These are phyloP conservation scores for Aspergillus aculeatinus DNA, from an alignment of 2,329 filamentous ascomycete genomes.

Conservation along the genomic window DNA sequence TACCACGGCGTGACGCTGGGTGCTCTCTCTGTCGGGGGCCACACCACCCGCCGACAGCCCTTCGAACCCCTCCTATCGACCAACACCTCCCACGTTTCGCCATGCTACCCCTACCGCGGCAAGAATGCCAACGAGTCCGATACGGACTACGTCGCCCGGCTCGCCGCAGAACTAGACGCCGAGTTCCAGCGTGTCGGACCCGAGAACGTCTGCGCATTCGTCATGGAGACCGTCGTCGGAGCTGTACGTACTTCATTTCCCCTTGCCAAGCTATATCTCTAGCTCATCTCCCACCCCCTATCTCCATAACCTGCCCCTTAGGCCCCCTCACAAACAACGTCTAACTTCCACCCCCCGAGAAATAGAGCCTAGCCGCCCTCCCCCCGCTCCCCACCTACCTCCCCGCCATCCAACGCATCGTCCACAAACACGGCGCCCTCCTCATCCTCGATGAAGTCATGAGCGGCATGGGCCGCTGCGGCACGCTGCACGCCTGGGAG, in stretches of 20 bases:
- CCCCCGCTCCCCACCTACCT: slow-evolving; percentile 68
- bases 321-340: not conserved
- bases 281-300: too few species aligned
- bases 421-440: slow-evolving; percentile 68
- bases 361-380: slow-evolving; percentile 66
- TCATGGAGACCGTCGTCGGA: slow-evolving; percentile 71
- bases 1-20: slow-evolving; percentile 73
- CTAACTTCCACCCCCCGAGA: not conserved
- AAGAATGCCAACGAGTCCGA: slow-evolving; percentile 54
- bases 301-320: too few species aligned
- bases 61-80: slow-evolving; percentile 61
- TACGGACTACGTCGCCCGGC: slow-evolving; percentile 58
- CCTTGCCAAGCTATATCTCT: too few species aligned
- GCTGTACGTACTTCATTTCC: slow-evolving; percentile 52
- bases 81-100: slow-evolving; percentile 61
- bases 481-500: slow-evolving; percentile 60
- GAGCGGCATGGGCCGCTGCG: slow-evolving; percentile 62
- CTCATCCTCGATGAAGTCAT: slow-evolving; percentile 80
- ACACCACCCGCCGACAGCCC: slow-evolving; percentile 58
- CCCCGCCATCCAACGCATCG: slow-evolving; percentile 64
- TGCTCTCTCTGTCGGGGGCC: slow-evolving; percentile 63
- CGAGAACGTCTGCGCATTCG: slow-evolving; percentile 67
- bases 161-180: slow-evolving; percentile 64
- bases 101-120: slow-evolving; percentile 66
- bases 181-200: slow-evolving; percentile 66